These are phyloP conservation scores for Crassisporium funariophilum DNA, from an alignment of 768 basidiomycete genomes.

Conservation along the genomic window DNA sequence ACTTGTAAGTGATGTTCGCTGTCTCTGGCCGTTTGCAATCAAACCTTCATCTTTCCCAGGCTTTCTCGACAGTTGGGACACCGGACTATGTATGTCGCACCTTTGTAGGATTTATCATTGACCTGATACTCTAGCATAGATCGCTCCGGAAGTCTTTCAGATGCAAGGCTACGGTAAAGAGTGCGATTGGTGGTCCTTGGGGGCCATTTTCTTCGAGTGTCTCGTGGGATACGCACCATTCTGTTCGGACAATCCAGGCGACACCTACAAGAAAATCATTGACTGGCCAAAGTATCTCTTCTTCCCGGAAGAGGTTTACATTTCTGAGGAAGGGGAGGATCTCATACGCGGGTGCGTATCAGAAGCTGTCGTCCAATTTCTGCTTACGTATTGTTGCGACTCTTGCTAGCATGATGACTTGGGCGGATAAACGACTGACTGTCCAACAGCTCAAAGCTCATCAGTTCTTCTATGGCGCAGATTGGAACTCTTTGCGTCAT, in stretches of 20 bases:
- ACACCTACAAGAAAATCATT: conserved; percentile 98
- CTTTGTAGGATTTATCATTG: background rate
- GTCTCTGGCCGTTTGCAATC: too few species aligned
- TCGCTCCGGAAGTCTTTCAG: conserved; percentile 96
- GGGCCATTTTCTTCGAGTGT: conserved; percentile 99
- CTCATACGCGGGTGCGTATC: conserved; percentile 74
- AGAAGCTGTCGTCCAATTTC: background rate
- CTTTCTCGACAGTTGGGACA: conserved; percentile 87
- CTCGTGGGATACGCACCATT: conserved; percentile 97
- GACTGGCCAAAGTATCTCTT: conserved; percentile 91
- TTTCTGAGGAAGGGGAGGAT: conserved; percentile 91
- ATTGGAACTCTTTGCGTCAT: conserved; percentile 88
- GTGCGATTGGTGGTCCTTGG: conserved; percentile 99
- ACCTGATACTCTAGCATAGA: conserved; percentile 50
- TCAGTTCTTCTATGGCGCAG: conserved; percentile 93
- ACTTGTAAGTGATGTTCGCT: conserved; percentile 51
- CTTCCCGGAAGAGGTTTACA: conserved; percentile 94
- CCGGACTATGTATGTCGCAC: conserved; percentile 64
- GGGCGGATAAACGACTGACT: conserved; percentile 71
- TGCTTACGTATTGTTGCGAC: conserved; percentile 11
- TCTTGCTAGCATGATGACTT: conserved; percentile 77
- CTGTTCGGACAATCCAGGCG: conserved; percentile 95
- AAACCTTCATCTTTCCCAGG: conserved; percentile 47
- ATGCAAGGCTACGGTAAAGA: conserved; percentile 98
- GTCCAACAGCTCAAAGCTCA: conserved; percentile 90